Percentiles rank a stretch among this genome's conserved stretches.
Evolutionary conservation across 176 grass and related monocot genomes (phyloP).

Genomic region (Triticum timopheevii): DNA sequence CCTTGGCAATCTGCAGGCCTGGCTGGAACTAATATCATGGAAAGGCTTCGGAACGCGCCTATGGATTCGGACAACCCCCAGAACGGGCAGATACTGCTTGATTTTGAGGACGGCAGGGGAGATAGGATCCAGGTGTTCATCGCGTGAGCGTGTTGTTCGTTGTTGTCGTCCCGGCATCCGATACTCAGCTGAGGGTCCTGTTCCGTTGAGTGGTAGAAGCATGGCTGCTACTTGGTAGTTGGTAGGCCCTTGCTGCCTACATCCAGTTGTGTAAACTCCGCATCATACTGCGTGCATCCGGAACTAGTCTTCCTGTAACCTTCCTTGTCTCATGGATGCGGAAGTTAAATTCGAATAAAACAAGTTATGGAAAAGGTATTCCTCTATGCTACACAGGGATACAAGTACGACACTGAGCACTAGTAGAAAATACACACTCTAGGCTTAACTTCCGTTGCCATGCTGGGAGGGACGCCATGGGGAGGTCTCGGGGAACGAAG

Average conservation of each 20-base stretch:
- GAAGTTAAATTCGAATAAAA: conserved; percentile 12
- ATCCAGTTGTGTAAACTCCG: no score
- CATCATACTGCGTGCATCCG: not conserved
- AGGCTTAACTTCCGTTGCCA: no score
- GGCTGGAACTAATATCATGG: conserved; percentile 85
- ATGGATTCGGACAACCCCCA: conserved; percentile 48
- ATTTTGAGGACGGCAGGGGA: conserved; percentile 75
- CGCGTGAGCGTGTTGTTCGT: conserved; percentile 32
- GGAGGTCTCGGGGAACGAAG: no score
- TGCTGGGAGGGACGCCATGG: no score
- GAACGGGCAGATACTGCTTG: conserved; percentile 81
- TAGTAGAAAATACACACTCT: no score
- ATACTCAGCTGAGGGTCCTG: not conserved
- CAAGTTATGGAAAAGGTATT: not conserved
- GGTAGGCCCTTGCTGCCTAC: not conserved
- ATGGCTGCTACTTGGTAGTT: not conserved
- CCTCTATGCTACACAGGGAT: not conserved
- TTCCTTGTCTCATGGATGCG: not conserved
- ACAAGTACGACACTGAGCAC: not conserved
- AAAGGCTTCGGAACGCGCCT: conserved; percentile 71
- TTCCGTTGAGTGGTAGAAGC: not conserved
- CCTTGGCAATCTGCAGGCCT: conserved; percentile 49
- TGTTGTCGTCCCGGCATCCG: not conserved
- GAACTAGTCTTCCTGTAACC: not conserved
- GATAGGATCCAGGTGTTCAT: conserved; percentile 88